These are phyloP conservation scores for Inonotus hispidus DNA, from an alignment of 1,284 basidiomycete genomes.

Conservation along the genomic window DNA sequence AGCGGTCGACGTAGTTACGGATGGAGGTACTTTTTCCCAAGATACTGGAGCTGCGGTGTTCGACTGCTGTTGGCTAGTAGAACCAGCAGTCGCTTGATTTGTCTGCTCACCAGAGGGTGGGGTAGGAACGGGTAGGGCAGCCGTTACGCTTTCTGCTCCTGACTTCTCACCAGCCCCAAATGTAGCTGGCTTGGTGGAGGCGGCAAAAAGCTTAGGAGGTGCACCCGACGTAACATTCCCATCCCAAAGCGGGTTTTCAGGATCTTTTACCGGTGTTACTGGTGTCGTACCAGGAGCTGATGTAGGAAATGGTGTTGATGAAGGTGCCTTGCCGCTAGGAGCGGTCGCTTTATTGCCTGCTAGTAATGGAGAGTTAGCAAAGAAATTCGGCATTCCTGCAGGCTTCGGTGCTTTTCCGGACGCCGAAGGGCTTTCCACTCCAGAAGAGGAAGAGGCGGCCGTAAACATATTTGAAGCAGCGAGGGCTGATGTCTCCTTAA, in stretches of 20 bases:
- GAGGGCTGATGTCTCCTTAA: background rate
- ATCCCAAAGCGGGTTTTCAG: conserved; percentile 16
- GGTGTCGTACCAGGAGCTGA: background rate
- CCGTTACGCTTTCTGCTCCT: background rate
- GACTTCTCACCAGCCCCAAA: conserved; percentile 9
- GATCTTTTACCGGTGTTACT: conserved; percentile 10
- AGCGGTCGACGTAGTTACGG: background rate
- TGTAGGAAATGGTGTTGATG: background rate
- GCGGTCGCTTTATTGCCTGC: background rate
- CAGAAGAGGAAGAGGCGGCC: background rate
- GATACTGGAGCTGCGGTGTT: background rate
- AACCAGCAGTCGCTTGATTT: background rate
- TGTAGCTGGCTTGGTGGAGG: background rate
- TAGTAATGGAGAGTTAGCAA: conserved; percentile 13
- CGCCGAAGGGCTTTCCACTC: background rate
- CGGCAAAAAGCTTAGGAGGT: background rate
- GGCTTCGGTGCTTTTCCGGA: background rate
- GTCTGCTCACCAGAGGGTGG: conserved; percentile 5
- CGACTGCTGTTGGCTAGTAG: background rate
- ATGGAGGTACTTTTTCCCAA: background rate
- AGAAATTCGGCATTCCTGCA: conserved; percentile 14
- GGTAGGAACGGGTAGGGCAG: background rate
- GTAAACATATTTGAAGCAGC: conserved; percentile 11
- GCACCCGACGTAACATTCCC: background rate
- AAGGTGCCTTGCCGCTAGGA: background rate